phyloP scores from a whole-genome alignment of 768 basidiomycete genomes.

The Lepiota venenata region DNA sequence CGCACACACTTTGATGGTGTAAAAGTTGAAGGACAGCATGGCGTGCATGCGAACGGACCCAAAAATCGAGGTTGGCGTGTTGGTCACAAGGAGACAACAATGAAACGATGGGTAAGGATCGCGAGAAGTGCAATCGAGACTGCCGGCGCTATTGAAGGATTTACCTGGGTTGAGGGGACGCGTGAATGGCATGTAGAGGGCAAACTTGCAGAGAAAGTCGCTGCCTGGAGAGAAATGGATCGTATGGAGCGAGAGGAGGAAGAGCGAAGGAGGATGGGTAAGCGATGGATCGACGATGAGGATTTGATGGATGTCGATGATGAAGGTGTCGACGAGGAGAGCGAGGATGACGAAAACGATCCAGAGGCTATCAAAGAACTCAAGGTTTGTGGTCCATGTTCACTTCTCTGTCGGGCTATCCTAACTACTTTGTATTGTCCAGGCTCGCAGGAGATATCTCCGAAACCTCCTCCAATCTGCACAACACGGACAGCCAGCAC shows the following conservation, averaged over 20 bases:
- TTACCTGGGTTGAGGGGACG: slow-evolving; percentile 60
- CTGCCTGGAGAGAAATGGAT: slow-evolving; percentile 68
- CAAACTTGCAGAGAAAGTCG: slow-evolving; percentile 62
- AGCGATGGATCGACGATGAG: slow-evolving; percentile 60
- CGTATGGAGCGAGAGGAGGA: slow-evolving; percentile 64
- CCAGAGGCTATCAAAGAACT: slow-evolving; percentile 73
- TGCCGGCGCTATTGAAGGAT: slow-evolving; percentile 69
- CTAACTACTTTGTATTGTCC: slow-evolving; percentile 17
- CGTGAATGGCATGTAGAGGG: slow-evolving; percentile 65
- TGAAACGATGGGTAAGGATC: slow-evolving; percentile 72
- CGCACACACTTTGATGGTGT: slow-evolving; percentile 7
- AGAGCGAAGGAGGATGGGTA: slow-evolving; percentile 58
- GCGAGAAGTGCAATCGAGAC: slow-evolving; percentile 68
- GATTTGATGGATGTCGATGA: slow-evolving; percentile 67
- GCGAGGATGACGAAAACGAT: slow-evolving; percentile 63
- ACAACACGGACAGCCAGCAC: slow-evolving; percentile 27
- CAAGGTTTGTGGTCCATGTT: slow-evolving; percentile 49
- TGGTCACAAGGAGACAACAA: slow-evolving; percentile 11
- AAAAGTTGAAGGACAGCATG: not conserved
- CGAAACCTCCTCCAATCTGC: slow-evolving; percentile 58
- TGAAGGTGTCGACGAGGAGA: slow-evolving; percentile 46
- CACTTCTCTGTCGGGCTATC: slow-evolving; percentile 11
- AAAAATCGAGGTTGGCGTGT: slow-evolving; percentile 8
- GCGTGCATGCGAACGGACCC: not conserved
- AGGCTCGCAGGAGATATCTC: slow-evolving; percentile 77